These are phyloP conservation scores for Cadophora sp. DNA, from an alignment of 2,329 filamentous ascomycete genomes.

Conservation along the genomic window DNA sequence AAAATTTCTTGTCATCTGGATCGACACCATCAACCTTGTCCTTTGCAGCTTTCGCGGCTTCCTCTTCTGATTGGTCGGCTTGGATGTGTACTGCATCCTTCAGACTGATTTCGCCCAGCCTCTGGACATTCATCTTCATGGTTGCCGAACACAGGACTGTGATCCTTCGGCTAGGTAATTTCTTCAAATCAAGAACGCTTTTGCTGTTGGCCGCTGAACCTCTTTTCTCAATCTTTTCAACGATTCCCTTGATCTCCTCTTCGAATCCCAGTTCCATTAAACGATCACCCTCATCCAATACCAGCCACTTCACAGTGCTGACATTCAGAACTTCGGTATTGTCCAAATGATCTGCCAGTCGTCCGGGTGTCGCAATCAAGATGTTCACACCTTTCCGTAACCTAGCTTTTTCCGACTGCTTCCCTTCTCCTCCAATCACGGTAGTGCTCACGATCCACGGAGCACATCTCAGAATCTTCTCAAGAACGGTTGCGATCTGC, in stretches of 20 bases:
- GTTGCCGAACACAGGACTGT: constrained; percentile 96
- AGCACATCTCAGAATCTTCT: constrained; percentile 84
- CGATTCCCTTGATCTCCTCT: constrained; percentile 87
- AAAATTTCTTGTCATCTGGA: constrained; percentile 63
- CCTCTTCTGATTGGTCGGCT: constrained; percentile 59
- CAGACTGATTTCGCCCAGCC: constrained; percentile 91
- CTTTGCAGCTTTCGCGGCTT: constrained; percentile 59
- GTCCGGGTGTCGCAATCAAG: constrained; percentile 90
- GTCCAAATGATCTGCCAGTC: constrained; percentile 88
- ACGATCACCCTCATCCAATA: constrained; percentile 96
- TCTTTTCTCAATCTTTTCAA: constrained; percentile 76
- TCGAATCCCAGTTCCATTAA: constrained; percentile 98
- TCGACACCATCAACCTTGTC: constrained; percentile 54
- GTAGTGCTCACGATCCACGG: constrained; percentile 95
- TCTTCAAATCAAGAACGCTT: constrained; percentile 60
- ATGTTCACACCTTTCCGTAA: constrained; percentile 95
- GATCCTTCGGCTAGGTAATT: constrained; percentile 77
- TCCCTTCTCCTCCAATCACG: constrained; percentile 73
- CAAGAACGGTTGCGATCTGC: constrained; percentile 88
- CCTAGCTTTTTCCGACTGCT: constrained; percentile 87
- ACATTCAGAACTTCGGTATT: constrained; percentile 91
- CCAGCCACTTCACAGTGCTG: constrained; percentile 88
- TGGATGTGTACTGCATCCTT: constrained; percentile 91
- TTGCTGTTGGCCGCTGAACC: constrained; percentile 63
- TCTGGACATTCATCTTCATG: constrained; percentile 97